Evolutionary conservation across 108 stramenopile genomes (phyloP).

Genomic region (Bacterosira constricta): DNA sequence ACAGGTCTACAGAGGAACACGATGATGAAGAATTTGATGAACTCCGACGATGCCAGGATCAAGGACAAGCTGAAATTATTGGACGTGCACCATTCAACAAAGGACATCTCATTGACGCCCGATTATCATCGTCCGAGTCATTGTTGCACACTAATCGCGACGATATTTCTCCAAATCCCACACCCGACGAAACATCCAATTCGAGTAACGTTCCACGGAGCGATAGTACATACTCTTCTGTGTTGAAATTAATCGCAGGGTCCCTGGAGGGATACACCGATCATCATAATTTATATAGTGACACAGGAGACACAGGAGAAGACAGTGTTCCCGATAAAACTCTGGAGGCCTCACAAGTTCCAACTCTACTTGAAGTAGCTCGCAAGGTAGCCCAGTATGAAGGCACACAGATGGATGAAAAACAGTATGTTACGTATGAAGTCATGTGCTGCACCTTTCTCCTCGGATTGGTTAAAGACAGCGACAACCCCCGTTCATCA

Average conservation of each 20-base stretch:
- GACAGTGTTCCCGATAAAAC: too few species aligned
- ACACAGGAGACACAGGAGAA: too few species aligned
- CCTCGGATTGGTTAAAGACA: background rate
- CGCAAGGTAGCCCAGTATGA: background rate
- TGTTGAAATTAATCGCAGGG: too few species aligned
- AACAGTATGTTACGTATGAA: conserved; percentile 12
- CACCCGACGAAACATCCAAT: too few species aligned
- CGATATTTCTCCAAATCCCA: too few species aligned
- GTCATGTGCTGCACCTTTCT: conserved; percentile 15
- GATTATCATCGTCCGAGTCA: conserved; percentile 4
- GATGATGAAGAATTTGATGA: background rate
- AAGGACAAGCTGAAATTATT: background rate
- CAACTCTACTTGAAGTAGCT: background rate
- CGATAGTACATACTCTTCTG: too few species aligned
- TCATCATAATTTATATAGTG: too few species aligned
- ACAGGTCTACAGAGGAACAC: background rate
- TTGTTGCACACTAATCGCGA: background rate
- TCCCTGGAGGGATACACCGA: too few species aligned
- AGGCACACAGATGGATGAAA: background rate
- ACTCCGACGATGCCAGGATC: background rate
- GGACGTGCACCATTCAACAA: background rate
- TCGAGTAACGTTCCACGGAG: too few species aligned
- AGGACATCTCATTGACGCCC: too few species aligned
- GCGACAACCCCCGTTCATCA: background rate
- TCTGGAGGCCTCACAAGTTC: too few species aligned